Evolutionary conservation across 2,329 filamentous ascomycete species (phyloP).

Genomic region (Fusarium sarcochroum): DNA sequence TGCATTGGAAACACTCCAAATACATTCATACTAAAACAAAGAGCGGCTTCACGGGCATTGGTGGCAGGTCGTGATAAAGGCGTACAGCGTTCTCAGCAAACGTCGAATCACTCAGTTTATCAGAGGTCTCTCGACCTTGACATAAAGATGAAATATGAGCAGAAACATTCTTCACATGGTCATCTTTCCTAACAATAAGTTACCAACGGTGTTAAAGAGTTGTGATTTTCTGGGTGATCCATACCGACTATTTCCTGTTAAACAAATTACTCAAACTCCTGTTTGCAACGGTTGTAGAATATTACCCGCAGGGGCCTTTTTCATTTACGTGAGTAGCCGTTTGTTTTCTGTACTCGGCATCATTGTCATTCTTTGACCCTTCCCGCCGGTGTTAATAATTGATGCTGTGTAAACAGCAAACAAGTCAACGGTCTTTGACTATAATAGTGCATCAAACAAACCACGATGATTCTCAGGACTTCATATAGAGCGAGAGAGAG

Average conservation of each 20-base stretch:
- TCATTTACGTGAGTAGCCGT: not conserved
- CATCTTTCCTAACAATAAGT: not conserved
- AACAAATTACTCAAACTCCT: not conserved
- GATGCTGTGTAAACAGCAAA: conserved; percentile 25
- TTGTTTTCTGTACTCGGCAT: conserved; percentile 1
- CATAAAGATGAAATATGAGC: not conserved
- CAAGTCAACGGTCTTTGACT: not conserved
- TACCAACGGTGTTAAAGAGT: not conserved
- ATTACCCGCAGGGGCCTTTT: not conserved
- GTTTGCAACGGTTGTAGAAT: conserved; percentile 10
- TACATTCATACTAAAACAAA: not conserved
- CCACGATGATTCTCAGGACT: not conserved
- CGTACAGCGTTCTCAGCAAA: not conserved
- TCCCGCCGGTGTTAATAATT: conserved; percentile 10
- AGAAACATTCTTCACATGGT: not conserved
- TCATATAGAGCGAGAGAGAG: not conserved
- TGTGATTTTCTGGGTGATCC: no score
- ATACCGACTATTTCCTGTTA: not conserved
- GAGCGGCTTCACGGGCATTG: not conserved
- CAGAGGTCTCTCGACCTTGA: not conserved
- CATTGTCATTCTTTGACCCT: conserved; percentile 12
- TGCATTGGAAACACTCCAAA: not conserved
- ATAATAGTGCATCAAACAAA: conserved; percentile 2
- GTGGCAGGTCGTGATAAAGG: not conserved
- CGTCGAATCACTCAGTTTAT: not conserved